phyloP scores from a whole-genome alignment of 768 basidiomycete genomes.

The Leccinum subtestaceum region DNA sequence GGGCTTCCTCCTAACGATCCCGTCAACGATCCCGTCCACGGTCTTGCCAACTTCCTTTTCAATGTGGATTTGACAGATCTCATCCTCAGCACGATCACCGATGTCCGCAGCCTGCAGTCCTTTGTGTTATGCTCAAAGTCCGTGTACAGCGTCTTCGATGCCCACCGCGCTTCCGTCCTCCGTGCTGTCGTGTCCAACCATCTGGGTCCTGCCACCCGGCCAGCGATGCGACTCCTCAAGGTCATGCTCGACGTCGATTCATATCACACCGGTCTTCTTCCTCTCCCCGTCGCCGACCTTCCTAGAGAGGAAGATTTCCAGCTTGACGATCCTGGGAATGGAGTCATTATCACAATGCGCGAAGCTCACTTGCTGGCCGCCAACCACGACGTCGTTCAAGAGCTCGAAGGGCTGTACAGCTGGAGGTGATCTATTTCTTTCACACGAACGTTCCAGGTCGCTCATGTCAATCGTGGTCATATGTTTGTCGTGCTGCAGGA shows the following conservation, averaged over 20 bases:
- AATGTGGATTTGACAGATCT: background rate
- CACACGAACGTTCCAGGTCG: background rate
- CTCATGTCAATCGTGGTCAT: constrained; percentile 2
- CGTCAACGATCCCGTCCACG: background rate
- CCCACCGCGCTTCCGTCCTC: constrained; percentile 12
- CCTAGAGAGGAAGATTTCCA: constrained; percentile 12
- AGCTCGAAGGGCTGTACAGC: constrained; percentile 18
- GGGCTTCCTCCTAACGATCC: too few relatives aligned
- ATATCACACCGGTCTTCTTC: constrained; percentile 8
- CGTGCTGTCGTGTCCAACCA: constrained; percentile 16
- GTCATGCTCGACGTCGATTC: constrained; percentile 9
- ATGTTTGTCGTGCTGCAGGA: constrained; percentile 20
- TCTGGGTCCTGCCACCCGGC: constrained; percentile 5
- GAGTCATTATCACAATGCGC: constrained; percentile 3
- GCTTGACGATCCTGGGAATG: background rate
- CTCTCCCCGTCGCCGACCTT: constrained; percentile 7
- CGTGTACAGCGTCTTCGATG: constrained; percentile 13
- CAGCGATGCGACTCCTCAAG: constrained; percentile 19
- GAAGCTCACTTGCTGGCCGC: constrained; percentile 12
- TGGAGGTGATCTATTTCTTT: constrained; percentile 16
- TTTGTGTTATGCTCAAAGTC: constrained; percentile 17
- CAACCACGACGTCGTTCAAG: constrained; percentile 15
- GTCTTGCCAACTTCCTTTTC: background rate
- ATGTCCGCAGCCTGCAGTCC: constrained; percentile 3
- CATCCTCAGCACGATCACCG: background rate